Evolutionary conservation across 2,329 filamentous ascomycete genomes (phyloP).

Genomic region (Diplodia sapinea): DNA sequence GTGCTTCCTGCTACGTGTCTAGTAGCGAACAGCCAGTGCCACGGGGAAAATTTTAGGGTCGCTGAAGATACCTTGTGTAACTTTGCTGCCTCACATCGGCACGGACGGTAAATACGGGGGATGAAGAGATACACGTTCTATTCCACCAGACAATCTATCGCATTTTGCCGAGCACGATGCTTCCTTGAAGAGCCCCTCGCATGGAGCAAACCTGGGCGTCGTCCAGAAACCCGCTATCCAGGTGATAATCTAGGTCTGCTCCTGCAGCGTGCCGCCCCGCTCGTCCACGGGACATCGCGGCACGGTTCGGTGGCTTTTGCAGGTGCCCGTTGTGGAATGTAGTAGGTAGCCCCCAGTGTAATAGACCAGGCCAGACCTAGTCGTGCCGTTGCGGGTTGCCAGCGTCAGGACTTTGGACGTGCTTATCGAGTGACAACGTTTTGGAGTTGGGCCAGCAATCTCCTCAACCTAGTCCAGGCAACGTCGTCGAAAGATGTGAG

Average conservation of each 20-base stretch:
- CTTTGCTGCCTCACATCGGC: constrained; percentile 23
- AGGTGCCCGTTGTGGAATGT: constrained; percentile 11
- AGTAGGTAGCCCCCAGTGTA: not conserved
- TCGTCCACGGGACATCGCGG: not conserved
- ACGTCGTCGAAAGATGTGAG: too few relatives aligned
- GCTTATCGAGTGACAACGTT: not conserved
- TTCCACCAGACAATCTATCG: constrained; percentile 8
- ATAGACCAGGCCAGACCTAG: not conserved
- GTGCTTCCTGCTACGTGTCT: constrained; percentile 4
- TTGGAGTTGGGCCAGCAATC: not conserved
- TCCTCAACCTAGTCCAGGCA: not conserved
- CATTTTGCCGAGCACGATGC: not conserved
- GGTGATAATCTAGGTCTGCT: not conserved
- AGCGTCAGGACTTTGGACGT: not conserved
- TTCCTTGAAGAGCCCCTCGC: not conserved
- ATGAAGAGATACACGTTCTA: constrained; percentile 7
- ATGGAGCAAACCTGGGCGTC: not conserved
- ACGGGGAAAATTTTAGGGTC: constrained; percentile 11
- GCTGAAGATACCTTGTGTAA: constrained; percentile 25
- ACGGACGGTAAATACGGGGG: constrained; percentile 14
- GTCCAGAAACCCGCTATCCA: not conserved
- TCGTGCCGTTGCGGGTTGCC: not conserved
- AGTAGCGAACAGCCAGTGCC: constrained; percentile 15
- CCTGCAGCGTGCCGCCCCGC: not conserved
- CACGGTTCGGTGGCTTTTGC: constrained; percentile 3